Conservation (phyloP, 805 yeast species). For the Saccharomyces kudriavzevii region DNA sequence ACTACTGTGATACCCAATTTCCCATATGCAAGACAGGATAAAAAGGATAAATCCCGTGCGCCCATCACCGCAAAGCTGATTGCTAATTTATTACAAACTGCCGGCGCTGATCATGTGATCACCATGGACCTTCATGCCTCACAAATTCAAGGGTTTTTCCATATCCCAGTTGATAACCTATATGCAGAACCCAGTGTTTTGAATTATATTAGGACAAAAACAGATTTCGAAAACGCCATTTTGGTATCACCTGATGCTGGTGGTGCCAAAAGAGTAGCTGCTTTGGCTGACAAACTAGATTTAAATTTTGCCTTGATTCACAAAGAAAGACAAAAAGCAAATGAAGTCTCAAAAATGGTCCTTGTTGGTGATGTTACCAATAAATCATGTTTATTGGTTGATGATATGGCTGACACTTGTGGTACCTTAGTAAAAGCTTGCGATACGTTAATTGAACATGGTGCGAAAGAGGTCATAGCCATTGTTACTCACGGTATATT, state of each 20-base stretch:
- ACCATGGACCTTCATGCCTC: conserved; percentile 97
- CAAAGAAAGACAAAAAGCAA: conserved; percentile 91
- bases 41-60: conserved; percentile 91
- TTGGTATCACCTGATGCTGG: conserved; percentile 98
- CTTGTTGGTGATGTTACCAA: conserved; percentile 88
- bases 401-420: conserved; percentile 98
- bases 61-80: conserved; percentile 92
- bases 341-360: conserved; percentile 92
- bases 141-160: conserved; percentile 94
- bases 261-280: conserved; percentile 95
- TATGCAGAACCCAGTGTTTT: conserved; percentile 92
- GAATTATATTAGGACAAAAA: conserved; percentile 64
- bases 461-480: conserved; percentile 82
- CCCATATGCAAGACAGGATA: conserved; percentile 96
- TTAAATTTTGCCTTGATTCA: conserved; percentile 92
- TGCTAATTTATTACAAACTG: conserved; percentile 84
- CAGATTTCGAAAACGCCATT: conserved; percentile 51
- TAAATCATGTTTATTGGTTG: conserved; percentile 78
- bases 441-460: conserved; percentile 68
- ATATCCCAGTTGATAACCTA: conserved; percentile 89
- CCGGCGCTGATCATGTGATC: conserved; percentile 92
- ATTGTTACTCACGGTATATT: conserved; percentile 94
- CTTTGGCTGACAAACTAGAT: conserved; percentile 85
- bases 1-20: conserved; percentile 93
- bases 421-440: conserved; percentile 95